Conservation (phyloP, 305 asterid species). For the Euphrasia arctica region DNA sequence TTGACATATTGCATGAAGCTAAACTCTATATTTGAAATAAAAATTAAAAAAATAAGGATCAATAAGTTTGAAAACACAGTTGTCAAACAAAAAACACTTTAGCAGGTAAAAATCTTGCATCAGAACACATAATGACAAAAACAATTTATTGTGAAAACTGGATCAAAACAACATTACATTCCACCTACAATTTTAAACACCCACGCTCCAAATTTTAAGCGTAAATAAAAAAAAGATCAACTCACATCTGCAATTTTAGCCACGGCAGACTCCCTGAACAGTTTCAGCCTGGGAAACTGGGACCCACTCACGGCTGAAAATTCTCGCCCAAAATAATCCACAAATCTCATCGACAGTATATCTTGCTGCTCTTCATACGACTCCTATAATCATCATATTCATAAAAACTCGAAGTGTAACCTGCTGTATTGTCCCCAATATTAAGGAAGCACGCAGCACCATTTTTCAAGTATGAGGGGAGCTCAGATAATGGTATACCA, state of each 20-base stretch:
- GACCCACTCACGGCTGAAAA: slow-evolving; percentile 6
- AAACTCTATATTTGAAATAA: no score
- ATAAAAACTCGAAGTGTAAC: no score
- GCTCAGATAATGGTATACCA: no score
- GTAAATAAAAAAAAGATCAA: slow-evolving; percentile 6
- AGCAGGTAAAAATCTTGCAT: not conserved
- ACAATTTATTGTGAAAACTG: not conserved
- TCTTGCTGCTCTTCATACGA: slow-evolving; percentile 13
- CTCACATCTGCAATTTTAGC: slow-evolving; percentile 64
- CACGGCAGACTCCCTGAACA: slow-evolving; percentile 10
- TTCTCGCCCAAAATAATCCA: slow-evolving; percentile 7
- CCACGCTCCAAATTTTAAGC: not conserved
- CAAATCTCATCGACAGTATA: slow-evolving; percentile 5
- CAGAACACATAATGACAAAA: not conserved
- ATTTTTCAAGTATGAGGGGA: no score
- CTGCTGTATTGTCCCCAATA: no score
- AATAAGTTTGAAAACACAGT: not conserved
- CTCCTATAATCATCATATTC: not conserved
- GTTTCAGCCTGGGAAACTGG: slow-evolving; percentile 5
- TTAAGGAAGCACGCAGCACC: no score
- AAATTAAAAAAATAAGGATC: not conserved
- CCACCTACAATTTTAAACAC: not conserved
- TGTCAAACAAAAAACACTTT: not conserved
- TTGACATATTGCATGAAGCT: not conserved
- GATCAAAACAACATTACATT: not conserved